Conservation (phyloP, 441 rosid genomes). For the Geranium incanum region DNA sequence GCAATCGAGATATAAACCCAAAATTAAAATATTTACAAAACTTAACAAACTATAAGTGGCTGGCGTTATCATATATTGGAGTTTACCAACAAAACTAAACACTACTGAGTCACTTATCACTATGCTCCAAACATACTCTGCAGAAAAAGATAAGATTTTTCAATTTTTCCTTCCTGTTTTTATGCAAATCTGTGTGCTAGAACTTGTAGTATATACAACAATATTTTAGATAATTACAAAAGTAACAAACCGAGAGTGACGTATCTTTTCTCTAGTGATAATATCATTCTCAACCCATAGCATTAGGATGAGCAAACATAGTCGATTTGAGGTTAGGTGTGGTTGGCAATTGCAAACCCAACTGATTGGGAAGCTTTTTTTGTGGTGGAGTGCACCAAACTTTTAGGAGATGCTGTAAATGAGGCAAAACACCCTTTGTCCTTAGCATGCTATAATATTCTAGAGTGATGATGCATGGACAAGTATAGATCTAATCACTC, state of each 20-base stretch:
- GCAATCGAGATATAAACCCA: neutral
- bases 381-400: conserved; percentile 3
- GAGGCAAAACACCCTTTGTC: conserved; percentile 5
- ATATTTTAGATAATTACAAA: neutral
- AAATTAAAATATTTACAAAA: neutral
- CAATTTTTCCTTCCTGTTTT: neutral
- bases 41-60: neutral
- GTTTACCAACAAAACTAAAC: neutral
- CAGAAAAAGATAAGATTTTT: neutral
- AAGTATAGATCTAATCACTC: neutral
- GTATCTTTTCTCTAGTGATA: neutral
- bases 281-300: neutral
- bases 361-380: neutral
- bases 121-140: neutral
- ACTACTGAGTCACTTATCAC: neutral
- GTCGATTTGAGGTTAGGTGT: neutral
- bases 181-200: neutral
- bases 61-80: neutral
- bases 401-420: neutral
- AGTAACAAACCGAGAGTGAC: neutral
- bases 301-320: neutral
- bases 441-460: neutral
- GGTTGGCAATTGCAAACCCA: neutral
- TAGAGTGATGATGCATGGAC: neutral
- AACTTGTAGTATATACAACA: neutral